Base-by-base conservation (phyloP, 768 basidiomycete species). In the Leccinum disarticulatum region DNA sequence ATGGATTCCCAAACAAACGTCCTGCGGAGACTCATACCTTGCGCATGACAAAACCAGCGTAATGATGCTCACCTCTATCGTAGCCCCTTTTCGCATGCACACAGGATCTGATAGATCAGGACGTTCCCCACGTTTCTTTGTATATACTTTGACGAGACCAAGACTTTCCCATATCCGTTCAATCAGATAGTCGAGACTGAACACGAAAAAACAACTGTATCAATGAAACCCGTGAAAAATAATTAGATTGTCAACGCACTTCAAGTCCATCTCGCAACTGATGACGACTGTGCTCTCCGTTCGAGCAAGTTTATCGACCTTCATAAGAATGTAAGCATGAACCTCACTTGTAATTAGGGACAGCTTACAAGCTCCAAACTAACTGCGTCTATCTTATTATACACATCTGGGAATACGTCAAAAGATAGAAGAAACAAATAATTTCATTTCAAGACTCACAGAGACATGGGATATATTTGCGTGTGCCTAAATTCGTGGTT, bases 301-400 rank as follows among this genome's bases (percentile, higher is more conserved):
- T 48, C 88, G 83, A 35, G 93, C 92, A 31, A 95, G 76, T 61
- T 90, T 90, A 73, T 96, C 87, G 60, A 95, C 80, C 72, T 73
- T 57, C 43, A 25, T n/a, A n/a, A 30, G 31, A 46, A 55, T 11
- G 17, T 69, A 25, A 64, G 22, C 19, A 8, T 43, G 35, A 28
- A 19, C 38, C 25, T 14, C 9, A 47, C 38, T 54, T 27, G 25
- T 9, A 6, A 43, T 50, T 22, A 22, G 46, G 11, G 31, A 6
- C 11, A 49, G 2, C 70, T 13, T 55, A 74, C 72, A 64, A 86
- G 86, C 70, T 93, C 91, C 43, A 93, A 78, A 67, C 88, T 90
- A 66, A 95, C 87, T 3, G 90, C 83, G 67, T 98, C 95, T 61
- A 97, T 86, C 77, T 99, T 99, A 81, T 99, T 99, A 77, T 96